Percentiles rank a stretch among this genome's conserved stretches.
Evolutionary conservation across 208 protist species (phyloP).

Genomic region (Naegleria lovaniensis): DNA sequence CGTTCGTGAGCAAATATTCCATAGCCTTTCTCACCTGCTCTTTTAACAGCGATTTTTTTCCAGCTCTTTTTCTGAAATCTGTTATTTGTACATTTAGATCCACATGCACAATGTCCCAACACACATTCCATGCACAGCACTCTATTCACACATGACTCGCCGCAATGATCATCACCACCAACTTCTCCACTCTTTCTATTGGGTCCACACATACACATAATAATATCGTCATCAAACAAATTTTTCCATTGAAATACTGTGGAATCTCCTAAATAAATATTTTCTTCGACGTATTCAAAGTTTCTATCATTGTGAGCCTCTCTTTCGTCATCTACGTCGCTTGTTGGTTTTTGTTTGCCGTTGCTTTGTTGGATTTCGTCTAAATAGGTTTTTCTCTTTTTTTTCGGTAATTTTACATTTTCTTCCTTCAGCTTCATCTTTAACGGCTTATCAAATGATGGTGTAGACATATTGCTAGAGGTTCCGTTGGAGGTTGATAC

Average conservation of each 20-base stretch:
- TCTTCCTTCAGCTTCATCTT: not conserved
- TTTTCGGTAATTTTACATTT: not conserved
- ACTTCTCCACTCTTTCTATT: not conserved
- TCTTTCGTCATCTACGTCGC: not conserved
- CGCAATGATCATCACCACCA: not conserved
- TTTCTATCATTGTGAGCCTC: not conserved
- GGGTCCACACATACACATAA: not conserved
- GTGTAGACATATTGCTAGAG: too few relatives aligned
- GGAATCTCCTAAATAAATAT: not conserved
- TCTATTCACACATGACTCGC: not conserved
- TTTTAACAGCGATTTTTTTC: not conserved
- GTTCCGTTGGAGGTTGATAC: too few relatives aligned
- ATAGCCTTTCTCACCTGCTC: not conserved
- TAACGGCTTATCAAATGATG: not conserved
- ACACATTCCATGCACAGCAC: not conserved
- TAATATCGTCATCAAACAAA: not conserved
- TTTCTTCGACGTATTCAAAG: not conserved
- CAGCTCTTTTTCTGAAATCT: not conserved
- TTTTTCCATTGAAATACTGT: not conserved
- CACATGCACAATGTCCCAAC: not conserved
- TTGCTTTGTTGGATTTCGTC: too few relatives aligned
- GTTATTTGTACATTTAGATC: not conserved
- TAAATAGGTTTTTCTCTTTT: not conserved
- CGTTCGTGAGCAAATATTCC: not conserved
- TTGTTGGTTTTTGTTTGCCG: not conserved